Conservation (phyloP, 257 asterid genomes). For the Nicotiana tomentosiformis region DNA sequence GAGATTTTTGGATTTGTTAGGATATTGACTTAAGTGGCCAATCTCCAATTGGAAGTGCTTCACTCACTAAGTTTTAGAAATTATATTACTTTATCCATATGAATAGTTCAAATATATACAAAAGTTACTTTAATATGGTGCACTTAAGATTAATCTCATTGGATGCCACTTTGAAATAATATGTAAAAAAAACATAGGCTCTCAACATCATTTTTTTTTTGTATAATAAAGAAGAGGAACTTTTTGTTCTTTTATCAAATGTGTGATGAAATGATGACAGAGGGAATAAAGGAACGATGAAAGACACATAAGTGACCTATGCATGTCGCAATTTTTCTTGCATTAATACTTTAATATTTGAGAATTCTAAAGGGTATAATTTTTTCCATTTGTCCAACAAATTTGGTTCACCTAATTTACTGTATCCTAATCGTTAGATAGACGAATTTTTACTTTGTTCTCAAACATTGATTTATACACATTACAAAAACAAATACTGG, state of each 20-base stretch:
- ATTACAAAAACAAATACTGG: too few species aligned
- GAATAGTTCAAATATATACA: neutral
- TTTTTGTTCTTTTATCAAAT: neutral
- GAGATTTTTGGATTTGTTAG: neutral
- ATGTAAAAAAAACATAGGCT: neutral
- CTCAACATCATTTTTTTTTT: neutral
- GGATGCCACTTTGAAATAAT: neutral
- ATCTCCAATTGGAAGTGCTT: neutral
- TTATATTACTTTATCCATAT: neutral
- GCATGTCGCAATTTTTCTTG: too few species aligned
- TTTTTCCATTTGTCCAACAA: too few species aligned
- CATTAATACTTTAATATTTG: too few species aligned
- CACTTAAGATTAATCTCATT: neutral
- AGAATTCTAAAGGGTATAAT: too few species aligned
- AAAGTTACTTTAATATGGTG: neutral
- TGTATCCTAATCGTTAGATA: too few species aligned
- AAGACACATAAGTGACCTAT: too few species aligned
- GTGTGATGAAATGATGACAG: too few species aligned
- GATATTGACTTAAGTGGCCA: constrained; percentile 1
- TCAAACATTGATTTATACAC: too few species aligned
- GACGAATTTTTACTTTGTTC: too few species aligned
- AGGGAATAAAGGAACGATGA: too few species aligned
- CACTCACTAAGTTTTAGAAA: neutral
- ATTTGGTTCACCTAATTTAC: too few species aligned
- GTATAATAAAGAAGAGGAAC: neutral